phyloP scores from a whole-genome alignment of 2,329 filamentous ascomycete species.

The Zelopaecilomyces penicillatus region DNA sequence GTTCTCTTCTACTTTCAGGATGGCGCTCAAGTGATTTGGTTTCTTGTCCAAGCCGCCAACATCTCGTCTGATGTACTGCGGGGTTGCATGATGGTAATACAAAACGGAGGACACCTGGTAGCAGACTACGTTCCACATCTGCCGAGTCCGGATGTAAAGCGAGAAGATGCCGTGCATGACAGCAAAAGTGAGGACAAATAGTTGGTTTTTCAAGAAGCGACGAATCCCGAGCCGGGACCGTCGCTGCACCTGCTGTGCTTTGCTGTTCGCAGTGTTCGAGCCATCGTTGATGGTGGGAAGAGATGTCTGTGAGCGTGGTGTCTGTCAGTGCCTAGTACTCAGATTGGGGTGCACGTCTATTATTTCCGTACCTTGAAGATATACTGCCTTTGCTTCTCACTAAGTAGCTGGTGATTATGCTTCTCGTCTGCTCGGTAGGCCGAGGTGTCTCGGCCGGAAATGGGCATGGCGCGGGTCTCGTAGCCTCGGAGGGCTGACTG shows the following conservation, averaged over 20 bases:
- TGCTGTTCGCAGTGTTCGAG: constrained; percentile 15
- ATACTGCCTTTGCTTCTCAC: constrained; percentile 27
- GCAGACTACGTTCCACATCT: constrained; percentile 68
- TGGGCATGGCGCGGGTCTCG: constrained; percentile 22
- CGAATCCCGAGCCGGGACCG: constrained; percentile 48
- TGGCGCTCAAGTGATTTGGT: constrained; percentile 80
- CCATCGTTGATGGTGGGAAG: constrained; percentile 26
- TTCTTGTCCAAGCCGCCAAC: constrained; percentile 64
- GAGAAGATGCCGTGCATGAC: constrained; percentile 77
- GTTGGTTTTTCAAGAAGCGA: constrained; percentile 50
- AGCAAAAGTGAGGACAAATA: constrained; percentile 60
- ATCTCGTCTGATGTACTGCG: constrained; percentile 84
- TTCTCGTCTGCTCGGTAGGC: constrained; percentile 33
- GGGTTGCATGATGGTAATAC: constrained; percentile 92
- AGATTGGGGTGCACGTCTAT: neutral
- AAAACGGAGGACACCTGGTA: constrained; percentile 74
- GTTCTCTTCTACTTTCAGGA: constrained; percentile 66
- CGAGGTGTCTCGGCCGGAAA: constrained; percentile 28
- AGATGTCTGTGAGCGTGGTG: constrained; percentile 23
- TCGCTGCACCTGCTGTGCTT: constrained; percentile 18
- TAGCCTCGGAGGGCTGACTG: constrained; percentile 21
- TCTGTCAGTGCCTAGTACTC: neutral
- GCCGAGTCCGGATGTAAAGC: constrained; percentile 74
- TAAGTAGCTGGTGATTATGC: constrained; percentile 24
- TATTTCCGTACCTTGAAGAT: constrained; percentile 25